Base-by-base conservation (phyloP, 192 early-diverging fungal species). In the Helicostylum pulchrum region DNA sequence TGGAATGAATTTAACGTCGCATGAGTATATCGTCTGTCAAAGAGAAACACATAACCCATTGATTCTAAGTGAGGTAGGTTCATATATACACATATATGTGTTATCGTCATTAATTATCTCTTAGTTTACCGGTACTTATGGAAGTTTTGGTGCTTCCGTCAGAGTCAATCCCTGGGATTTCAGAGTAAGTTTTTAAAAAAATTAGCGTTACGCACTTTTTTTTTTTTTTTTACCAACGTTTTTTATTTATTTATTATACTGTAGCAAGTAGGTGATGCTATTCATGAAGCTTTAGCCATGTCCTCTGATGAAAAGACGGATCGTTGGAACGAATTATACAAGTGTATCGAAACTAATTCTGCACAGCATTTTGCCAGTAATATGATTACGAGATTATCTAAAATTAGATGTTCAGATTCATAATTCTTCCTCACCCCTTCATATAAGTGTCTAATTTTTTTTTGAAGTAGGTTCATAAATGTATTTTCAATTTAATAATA, bases 81-180 rank as follows among this genome's bases (percentile, higher is more conserved):
- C 26, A 19, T 31, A 32, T 64, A 32, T 39, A 43, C 30, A 45
- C 32, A 15, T 57, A 12, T 34, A 23, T 34, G 44, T 45, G 31
- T 39, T 26, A 26, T 26, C 2, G 26, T 0, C 26, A 26, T 26
- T 26, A 19, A 62, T 26, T 26, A 26, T 26, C 26, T 26, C 26
- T 26, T 26, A 81, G 84, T 99, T 99, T 83, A 92, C 95, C 19
- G 96, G 96, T 36, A 96, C 95, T 0, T 94, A 93, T 58, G 95
- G 95, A 49, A 87, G 88, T 11, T 84, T 97, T 30, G 89, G 90
- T 45, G 91, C 90, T 19, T 86, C 83, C 36, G 72, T 94, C 19
- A 79, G 92, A 12, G 91, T 99, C n/a, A 99, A 99, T 72, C 96
- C 96, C 17, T 98, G 95, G 95, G 94, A 99, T 74, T 92, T 88